phyloP scores from a whole-genome alignment of 2,329 filamentous ascomycete genomes.

The Diaporthe sp. region DNA sequence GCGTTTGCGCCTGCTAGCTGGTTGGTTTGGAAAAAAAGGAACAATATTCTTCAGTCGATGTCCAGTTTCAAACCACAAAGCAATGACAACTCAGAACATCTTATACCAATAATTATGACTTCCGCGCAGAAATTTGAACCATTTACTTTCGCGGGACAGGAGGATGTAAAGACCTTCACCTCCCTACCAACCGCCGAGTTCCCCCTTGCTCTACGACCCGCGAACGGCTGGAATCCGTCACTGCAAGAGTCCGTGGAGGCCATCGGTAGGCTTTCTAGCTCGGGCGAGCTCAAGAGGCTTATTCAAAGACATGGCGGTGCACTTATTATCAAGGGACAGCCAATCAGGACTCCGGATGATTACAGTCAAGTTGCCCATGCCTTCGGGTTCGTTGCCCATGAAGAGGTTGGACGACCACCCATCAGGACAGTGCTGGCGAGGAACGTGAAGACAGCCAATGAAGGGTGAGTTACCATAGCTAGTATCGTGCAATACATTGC shows the following conservation, averaged over 20 bases:
- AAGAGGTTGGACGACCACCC: slow-evolving; percentile 52
- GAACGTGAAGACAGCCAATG: slow-evolving; percentile 55
- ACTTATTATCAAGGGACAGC: slow-evolving; percentile 50
- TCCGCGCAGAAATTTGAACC: neutral
- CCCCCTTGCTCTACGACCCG: slow-evolving; percentile 24
- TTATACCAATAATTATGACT: neutral
- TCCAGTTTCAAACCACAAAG: neutral
- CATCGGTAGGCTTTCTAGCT: slow-evolving; percentile 43
- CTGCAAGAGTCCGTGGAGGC: slow-evolving; percentile 41
- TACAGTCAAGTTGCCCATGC: slow-evolving; percentile 53
- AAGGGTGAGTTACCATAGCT: slow-evolving; percentile 45
- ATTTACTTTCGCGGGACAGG: slow-evolving; percentile 22
- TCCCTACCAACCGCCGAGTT: slow-evolving; percentile 18
- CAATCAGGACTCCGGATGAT: slow-evolving; percentile 49
- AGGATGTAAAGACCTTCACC: neutral
- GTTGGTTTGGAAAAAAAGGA: neutral
- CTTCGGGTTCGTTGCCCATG: slow-evolving; percentile 51
- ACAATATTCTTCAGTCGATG: too few species aligned
- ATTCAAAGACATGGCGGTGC: slow-evolving; percentile 51
- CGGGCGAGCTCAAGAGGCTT: slow-evolving; percentile 46
- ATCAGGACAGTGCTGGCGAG: slow-evolving; percentile 50
- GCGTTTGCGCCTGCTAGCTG: too few species aligned
- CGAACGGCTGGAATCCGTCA: slow-evolving; percentile 29
- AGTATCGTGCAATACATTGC: rapidly evolving
- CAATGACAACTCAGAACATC: neutral